These are phyloP conservation scores for Anastatica hierochuntica DNA, from an alignment of 345 rosid genomes.

Conservation along the genomic window DNA sequence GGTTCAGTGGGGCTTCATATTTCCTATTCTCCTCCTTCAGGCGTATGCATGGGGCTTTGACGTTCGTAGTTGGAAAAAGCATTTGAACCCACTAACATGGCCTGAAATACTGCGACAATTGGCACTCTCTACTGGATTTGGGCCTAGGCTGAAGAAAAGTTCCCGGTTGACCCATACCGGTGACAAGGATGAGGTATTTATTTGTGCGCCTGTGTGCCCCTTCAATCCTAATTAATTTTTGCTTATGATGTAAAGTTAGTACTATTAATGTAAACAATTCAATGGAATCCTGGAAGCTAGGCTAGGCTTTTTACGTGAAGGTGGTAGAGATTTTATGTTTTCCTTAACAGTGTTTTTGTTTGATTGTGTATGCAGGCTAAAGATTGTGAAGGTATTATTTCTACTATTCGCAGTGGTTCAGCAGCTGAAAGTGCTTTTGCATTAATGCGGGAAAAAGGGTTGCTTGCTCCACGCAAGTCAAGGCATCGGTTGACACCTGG, in stretches of 20 bases:
- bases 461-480: constrained; percentile 77
- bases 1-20: constrained; percentile 10
- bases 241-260: not conserved
- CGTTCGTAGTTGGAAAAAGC: constrained; percentile 86
- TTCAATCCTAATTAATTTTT: not conserved
- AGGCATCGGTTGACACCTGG: constrained; percentile 99
- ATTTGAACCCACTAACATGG: constrained; percentile 85
- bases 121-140: constrained; percentile 84
- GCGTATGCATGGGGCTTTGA: constrained; percentile 99
- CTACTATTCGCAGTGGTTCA: constrained; percentile 84
- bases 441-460: constrained; percentile 87
- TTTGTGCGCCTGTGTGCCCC: not conserved
- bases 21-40: constrained; percentile 30
- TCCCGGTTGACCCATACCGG: constrained; percentile 33
- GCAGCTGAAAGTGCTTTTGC: constrained; percentile 96
- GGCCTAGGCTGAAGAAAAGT: constrained; percentile 73
- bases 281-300: not conserved
- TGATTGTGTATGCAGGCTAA: constrained; percentile 51
- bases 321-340: not conserved
- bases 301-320: constrained; percentile 2
- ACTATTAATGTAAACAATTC: not conserved
- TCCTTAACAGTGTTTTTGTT: not conserved
- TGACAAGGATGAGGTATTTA: constrained; percentile 58
- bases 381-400: constrained; percentile 61
- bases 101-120: constrained; percentile 89